Base-by-base conservation (phyloP, 352 stramenopile species). In the Pelagophyceae sp. region DNA sequence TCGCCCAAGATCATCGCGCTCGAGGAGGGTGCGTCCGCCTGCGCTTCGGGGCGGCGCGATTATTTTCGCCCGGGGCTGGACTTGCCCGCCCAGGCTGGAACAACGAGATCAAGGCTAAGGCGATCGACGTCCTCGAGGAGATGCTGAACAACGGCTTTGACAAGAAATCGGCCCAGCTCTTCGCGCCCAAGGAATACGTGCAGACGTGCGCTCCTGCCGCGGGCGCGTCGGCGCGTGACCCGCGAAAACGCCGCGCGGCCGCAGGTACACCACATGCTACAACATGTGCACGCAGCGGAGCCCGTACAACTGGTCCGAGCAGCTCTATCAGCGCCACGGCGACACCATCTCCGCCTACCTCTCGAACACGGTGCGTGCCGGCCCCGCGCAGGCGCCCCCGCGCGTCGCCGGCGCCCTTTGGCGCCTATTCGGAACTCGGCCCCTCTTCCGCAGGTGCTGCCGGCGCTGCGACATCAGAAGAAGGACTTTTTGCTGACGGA, bases 231-330 rank as follows among this genome's bases (percentile, higher is more conserved):
- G 64, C 27, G 33, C 0, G 23, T 51, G 74, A 58, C 61, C 65
- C 77, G 38, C 67, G 32, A 80, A 25, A 25, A 74, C n/a, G 60
- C 58, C 33, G 58, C 20, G 5, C 31, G 2, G 17, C 75, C 19
- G 20, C 60, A 75, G 31, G 19, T 85, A 82, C 84, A 95, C 87
- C 35, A 89, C 82, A 45, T 95, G 89, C 87, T 99, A 99, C 88
- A 97, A 99, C 84, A 99, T 99, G 96, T 99, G 96, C 85, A 99
- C 95, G 76, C 96, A 99, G 84, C 91, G 95, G n/a, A 93, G 91
- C 65, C 96, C 96, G 38, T 98, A 98, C 89, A 99, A 99, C 84
- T 99, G 93, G 87, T 98, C 94, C 60, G 93, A 98, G 82, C 93
- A 99, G 83, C 91, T 99, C 5, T 99, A 99, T 87, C 88, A 96